Percentiles rank a stretch among this genome's conserved stretches.
Evolutionary conservation across 345 rosid genomes (phyloP).

Genomic region (Gossypium arboreum): DNA sequence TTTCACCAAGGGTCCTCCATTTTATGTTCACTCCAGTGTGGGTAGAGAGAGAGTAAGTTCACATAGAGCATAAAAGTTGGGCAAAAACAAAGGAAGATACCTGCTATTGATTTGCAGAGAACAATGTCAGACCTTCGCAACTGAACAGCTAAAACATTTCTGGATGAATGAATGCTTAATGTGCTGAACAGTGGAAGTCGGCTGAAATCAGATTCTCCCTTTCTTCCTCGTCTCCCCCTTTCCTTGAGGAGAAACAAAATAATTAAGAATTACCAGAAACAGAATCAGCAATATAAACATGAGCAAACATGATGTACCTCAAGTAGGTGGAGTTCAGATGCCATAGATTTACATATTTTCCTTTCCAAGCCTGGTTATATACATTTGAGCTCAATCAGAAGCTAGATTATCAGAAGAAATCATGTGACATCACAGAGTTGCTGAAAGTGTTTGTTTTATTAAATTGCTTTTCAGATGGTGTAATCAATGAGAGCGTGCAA

Average conservation of each 20-base stretch:
- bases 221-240: neutral
- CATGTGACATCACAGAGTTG: neutral
- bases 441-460: neutral
- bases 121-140: neutral
- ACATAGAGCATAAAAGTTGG: neutral
- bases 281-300: neutral
- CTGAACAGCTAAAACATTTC: slow-evolving; percentile 5
- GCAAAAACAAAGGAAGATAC: neutral
- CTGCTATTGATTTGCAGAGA: neutral
- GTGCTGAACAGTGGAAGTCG: neutral
- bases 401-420: neutral
- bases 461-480: slow-evolving; percentile 8
- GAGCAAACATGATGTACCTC: slow-evolving; percentile 12
- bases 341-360: neutral
- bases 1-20: slow-evolving; percentile 2
- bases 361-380: neutral
- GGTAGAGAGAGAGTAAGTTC: neutral
- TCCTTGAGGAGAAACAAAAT: neutral
- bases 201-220: neutral
- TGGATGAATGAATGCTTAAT: neutral
- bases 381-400: slow-evolving; percentile 10
- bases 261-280: neutral
- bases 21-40: neutral
- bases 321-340: slow-evolving; percentile 1
- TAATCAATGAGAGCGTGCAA: slow-evolving; percentile 27